A percentile compares a stretch with the other conserved stretches of the same genome.
phyloP scores from a whole-genome alignment of 116 monocot species.

The Papilionanthe hybrid region DNA sequence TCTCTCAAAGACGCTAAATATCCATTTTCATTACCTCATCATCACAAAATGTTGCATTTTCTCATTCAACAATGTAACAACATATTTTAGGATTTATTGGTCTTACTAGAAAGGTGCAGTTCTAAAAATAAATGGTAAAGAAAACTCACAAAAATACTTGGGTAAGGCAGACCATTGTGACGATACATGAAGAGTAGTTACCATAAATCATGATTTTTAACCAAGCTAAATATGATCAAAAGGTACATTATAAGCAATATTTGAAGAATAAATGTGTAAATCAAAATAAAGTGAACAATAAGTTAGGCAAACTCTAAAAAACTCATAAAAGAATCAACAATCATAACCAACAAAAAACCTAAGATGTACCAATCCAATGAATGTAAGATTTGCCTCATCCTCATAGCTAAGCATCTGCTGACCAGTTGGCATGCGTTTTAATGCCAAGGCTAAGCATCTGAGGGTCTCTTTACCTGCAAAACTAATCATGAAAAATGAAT shows the following conservation, averaged over 20 bases:
- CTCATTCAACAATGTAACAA: too few relatives aligned
- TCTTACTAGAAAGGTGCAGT: not conserved
- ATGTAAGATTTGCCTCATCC: constrained; percentile 94
- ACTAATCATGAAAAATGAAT: constrained; percentile 38
- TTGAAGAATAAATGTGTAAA: not conserved
- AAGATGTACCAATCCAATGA: constrained; percentile 82
- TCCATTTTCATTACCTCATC: too few relatives aligned
- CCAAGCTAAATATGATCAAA: not conserved
- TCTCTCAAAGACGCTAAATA: too few relatives aligned
- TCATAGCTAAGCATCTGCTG: constrained; percentile 71
- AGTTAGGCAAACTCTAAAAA: not conserved
- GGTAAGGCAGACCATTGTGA: not conserved
- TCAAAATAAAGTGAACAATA: not conserved
- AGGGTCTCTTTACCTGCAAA: constrained; percentile 88
- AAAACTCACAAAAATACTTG: not conserved
- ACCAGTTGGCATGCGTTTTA: constrained; percentile 82
- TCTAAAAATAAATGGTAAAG: not conserved
- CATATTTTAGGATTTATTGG: not conserved
- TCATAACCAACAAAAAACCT: not conserved
- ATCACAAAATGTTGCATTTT: too few relatives aligned
- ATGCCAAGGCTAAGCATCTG: constrained; percentile 92
- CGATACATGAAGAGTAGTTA: not conserved
- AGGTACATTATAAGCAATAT: not conserved
- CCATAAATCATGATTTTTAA: not conserved
- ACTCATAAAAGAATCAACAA: not conserved